Evolutionary conservation across 495 filamentous ascomycete genomes (phyloP), one percentile per base, ranked within the genome.

Genomic region (Lophiostoma macrostomum): DNA sequence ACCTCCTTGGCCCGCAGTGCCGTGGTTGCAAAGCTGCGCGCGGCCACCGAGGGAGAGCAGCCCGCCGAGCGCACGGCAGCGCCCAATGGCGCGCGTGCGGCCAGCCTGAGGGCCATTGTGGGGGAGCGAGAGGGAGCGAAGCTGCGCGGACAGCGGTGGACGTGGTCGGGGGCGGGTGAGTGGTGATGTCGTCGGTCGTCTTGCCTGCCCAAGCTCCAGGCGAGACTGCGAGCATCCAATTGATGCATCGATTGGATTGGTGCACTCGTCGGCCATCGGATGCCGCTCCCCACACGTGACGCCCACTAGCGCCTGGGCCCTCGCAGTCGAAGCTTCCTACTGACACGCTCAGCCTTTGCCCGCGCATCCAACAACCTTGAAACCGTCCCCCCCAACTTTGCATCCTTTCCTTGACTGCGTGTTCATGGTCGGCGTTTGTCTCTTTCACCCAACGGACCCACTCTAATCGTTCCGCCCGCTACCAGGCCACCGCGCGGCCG

Each of bases 1-100:
- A 66, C 34, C 34, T 68, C 61, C 41, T 66, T 66, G 8, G 59
- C 28, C 28, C 70, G 60, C 28, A 58, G 32, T 13, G 50, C 45
- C 4, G 62, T 44, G 11, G 67, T 54, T 11, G 68, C 45, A 47
- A 73, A 71, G 13, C 56, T 53, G 40, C 69, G 55, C 11, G 44
- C 42, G 14, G 55, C 50, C 28, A 45, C 19, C 38, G 61, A 24
- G 35, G 50, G 31, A 31, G 60, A 38, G 47, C 54, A 43, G 49
- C 38, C 34, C n/a, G 54, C 54, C 28, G 53, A 49, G 34, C 58
- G 60, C 28, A 53, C 37, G 20, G 58, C 52, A 18, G 43, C 29
- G 54, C 35, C 48, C 63, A 66, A 51, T 52, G 52, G 58, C 44
- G 61, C 54, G 22, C 53, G 50, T 14, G 47, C 52, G 22, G 60